Base-by-base conservation (phyloP, 192 early-diverging fungal genomes). In the Diversispora eburnea region DNA sequence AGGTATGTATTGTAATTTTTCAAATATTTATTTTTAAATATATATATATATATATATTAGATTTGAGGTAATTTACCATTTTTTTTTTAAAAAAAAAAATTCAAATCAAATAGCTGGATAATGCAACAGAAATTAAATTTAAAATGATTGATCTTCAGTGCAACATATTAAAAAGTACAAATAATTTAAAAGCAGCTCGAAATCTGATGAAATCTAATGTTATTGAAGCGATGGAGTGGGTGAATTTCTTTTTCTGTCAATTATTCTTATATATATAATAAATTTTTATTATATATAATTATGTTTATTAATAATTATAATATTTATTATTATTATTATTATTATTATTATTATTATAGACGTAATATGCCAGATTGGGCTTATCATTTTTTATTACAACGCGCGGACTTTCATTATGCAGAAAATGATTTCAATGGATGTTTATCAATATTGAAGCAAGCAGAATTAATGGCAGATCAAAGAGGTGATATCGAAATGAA, bases 401-500 rank as follows among this genome's bases (percentile, higher is more conserved):
- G 55, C 22, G 67, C 75, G 8, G 68, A 55, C 20, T 47, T 59
- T 52, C 45, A 49, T 25, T 46, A 70, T 47, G 2, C 42, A 5
- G 67, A 60, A 5, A 22, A 41, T 17, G 75, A 76, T 61, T 76
- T 76, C 17, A 47, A 48, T 67, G 67, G 54, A 58, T 76, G 75
- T 59, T 63, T 58, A 25, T 42, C 55, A 20, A 22, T 61, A 45
- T 59, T 76, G 41, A 71, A 70, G 15, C 66, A 76, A 33, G 75
- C 75, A 48, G 69, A 60, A 33, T 43, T 46, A 25, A 61, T 70
- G 48, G 75, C 75, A 17, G 68, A 76, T 48, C 75, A 70, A 46
- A 54, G 67, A 59, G 75, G 65, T 3, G 75, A 76, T 47, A 43
- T 61, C 13, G 75, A 76, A 39, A 76, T 76, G 75, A 76, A 76